Base-by-base conservation (phyloP, 805 yeast species). In the Cyberlindnera nakhonratchasimensis region DNA sequence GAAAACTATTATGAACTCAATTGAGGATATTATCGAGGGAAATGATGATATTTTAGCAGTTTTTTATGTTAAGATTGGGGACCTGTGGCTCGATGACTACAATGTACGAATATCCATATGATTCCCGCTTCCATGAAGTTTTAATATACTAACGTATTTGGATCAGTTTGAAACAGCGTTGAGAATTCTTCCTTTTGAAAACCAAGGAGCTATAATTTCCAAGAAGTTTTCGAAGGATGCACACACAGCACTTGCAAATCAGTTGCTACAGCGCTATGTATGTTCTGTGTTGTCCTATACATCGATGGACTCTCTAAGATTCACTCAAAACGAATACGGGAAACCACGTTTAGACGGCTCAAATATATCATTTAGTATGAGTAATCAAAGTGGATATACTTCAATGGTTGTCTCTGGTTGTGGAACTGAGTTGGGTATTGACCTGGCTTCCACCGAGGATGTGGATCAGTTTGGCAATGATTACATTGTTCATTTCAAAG, bases 381-480 rank as follows among this genome's bases (percentile, higher is more conserved):
- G 86, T 6, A 79, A 79, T 50, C 84, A 86, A 26, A 69, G 72
- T 26, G 70, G 70, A 6, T 47, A 71, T 6, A 66, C 79, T 2
- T 62, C 76, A 16, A 58, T 83, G 47, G 75, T 64, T 3, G 57
- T 79, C 2, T 32, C 51, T n/a, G 37, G 30, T 0, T 29, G 44
- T 1, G 40, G 43, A 0, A 26, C 13, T 1, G 68, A 64, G 9
- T 50, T 72, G 8, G 82, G 82, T 0, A 46, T 74, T 0, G 83
- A 77, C 49, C 54, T 77, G 11, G 77, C 80, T 0, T 63, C 67
- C 29, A 57, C 61, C 1, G 39, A 19, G 19, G 64, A 62, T 30
- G 59, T 55, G 21, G 55, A 53, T 19, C 46, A 52, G 3, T 47
- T 47, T 18, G 55, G 44, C 1, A 59, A 55, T 5, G 51, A 43